Evolutionary conservation across 148 eudicot genomes (phyloP), one percentile per base, ranked within the genome.

Genomic region (Vaccinium vitisidaea): DNA sequence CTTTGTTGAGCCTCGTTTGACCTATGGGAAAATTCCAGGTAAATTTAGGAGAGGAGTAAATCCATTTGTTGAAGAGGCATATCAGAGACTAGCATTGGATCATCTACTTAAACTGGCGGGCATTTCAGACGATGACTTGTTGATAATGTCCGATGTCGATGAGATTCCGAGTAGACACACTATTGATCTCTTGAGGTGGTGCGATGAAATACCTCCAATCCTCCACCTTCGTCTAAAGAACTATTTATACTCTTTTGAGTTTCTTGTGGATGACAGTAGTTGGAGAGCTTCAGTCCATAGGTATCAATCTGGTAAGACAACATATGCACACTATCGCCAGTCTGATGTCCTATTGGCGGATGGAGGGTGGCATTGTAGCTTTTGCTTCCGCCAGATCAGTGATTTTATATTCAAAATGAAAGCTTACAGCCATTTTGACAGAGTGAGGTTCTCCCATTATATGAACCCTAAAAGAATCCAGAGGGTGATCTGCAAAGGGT

Each of bases 341-440:
- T 90, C 94, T 30, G 93, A 94, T 86, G 84, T 74, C 8, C 86
- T 90, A 18, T 83, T 94, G 81, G 90, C 98, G 19, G 95, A 94
- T 84, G 89, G 95, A 1, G 98, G 98, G 78, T 94, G 98, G 98
- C 97, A 94, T 84, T 94, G 97, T 82, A 94, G 98, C 91, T 94
- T 94, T 76, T 94, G 98, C 86, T 94, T 94, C 77, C 91, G 95
- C 23, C 90, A 30, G 1, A 93, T 94, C 48, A 84, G 83, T 32
- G 98, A 94, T 80, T 94, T 94, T 77, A 87, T 92, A 43, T 94
- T 94, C 89, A 94, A 94, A 90, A 94, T 94, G 98, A 94, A 92
- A 80, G 98, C 98, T 82, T 94, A 94, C 23, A 94, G 98, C 80
- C 98, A 94, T 70, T 84, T 83, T 69, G 98, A 94, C 73, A 86